phyloP scores from a whole-genome alignment of 257 asterid genomes.

The Solanum tarijense region DNA sequence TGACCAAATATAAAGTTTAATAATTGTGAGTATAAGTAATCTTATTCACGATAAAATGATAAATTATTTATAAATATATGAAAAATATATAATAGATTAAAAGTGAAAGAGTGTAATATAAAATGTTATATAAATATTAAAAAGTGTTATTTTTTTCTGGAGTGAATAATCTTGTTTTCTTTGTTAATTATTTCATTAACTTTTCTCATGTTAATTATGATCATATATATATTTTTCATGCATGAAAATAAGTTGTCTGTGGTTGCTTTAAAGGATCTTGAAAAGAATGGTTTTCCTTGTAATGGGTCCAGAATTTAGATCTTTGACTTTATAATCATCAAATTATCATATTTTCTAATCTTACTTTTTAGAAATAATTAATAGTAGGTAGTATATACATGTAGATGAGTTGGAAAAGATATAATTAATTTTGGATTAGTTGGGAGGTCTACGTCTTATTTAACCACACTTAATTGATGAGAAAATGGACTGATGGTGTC shows the following conservation, averaged over 20 bases:
- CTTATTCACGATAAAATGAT: background rate
- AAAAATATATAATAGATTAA: background rate
- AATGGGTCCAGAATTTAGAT: background rate
- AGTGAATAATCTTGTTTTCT: background rate
- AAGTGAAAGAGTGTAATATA: background rate
- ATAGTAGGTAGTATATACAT: background rate
- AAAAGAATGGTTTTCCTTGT: background rate
- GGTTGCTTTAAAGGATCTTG: background rate
- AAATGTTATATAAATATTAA: background rate
- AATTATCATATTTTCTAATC: background rate
- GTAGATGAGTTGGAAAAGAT: background rate
- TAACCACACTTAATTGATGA: background rate
- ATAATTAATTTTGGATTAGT: background rate
- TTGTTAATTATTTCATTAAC: background rate
- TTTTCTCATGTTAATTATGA: background rate
- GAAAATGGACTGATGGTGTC: background rate
- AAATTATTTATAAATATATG: too few species aligned
- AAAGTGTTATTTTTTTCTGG: background rate
- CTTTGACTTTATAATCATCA: background rate
- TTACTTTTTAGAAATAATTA: background rate
- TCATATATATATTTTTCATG: background rate
- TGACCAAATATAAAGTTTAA: too few species aligned
- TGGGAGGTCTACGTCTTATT: conserved; percentile 1
- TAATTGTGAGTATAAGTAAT: background rate
- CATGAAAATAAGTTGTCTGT: background rate